Evolutionary conservation across 2,329 filamentous ascomycete species (phyloP).

Genomic region (Trichoderma hamatum): DNA sequence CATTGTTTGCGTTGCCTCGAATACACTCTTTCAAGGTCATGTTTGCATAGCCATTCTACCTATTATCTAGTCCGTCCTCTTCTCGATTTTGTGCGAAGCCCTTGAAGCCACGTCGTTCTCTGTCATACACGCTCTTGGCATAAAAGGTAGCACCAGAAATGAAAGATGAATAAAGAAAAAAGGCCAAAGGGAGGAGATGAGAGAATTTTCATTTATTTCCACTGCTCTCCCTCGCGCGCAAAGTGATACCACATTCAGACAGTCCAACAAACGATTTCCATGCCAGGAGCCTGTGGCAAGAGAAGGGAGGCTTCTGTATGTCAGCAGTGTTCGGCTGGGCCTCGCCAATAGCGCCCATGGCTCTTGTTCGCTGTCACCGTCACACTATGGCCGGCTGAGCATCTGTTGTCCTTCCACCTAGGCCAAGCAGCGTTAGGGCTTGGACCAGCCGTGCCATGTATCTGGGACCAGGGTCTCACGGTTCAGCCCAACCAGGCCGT

Average conservation of each 20-base stretch:
- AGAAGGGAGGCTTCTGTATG: constrained; percentile 11
- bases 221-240: background rate
- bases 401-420: constrained; percentile 19
- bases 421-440: constrained; percentile 10
- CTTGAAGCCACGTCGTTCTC: constrained; percentile 14
- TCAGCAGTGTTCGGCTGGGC: constrained; percentile 19
- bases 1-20: background rate
- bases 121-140: constrained; percentile 18
- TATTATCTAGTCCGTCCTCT: background rate
- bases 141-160: background rate
- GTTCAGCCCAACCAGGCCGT: constrained; percentile 25
- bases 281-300: constrained; percentile 3
- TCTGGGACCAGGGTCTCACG: constrained; percentile 22
- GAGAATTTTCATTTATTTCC: background rate
- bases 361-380: constrained; percentile 8
- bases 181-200: background rate
- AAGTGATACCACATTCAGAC: constrained; percentile 6
- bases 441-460: constrained; percentile 21
- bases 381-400: constrained; percentile 26
- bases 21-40: background rate
- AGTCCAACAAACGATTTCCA: background rate
- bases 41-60: background rate
- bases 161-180: background rate
- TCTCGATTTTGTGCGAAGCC: background rate
- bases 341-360: constrained; percentile 9